Conservation (phyloP, 2,329 filamentous ascomycete genomes). For the Tolypocladium capitatum region DNA sequence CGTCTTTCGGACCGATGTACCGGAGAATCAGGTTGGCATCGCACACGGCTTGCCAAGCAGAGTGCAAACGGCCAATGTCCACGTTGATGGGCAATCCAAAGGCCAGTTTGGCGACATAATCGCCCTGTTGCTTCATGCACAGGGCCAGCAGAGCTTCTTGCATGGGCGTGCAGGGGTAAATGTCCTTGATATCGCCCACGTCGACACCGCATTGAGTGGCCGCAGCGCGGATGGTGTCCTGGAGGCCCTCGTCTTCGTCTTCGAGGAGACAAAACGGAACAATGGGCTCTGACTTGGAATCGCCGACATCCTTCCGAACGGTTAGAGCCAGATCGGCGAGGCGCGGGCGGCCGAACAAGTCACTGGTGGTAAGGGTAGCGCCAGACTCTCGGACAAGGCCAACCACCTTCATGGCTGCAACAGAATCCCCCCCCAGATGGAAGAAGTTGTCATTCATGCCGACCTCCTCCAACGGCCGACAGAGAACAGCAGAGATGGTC, state of each 20-base stretch:
- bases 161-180: slow-evolving; percentile 14
- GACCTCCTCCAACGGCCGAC: not conserved
- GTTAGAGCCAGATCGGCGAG: not conserved
- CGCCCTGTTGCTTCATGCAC: slow-evolving; percentile 15
- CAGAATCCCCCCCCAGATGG: slow-evolving; percentile 3
- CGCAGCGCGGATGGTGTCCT: not conserved
- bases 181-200: slow-evolving; percentile 16
- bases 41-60: slow-evolving; percentile 16
- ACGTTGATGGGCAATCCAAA: slow-evolving; percentile 10
- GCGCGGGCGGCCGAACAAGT: slow-evolving; percentile 1
- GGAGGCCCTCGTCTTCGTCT: not conserved
- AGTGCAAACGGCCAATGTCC: slow-evolving; percentile 9
- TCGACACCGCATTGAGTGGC: not conserved
- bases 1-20: slow-evolving; percentile 2
- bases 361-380: not conserved
- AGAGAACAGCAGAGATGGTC: not conserved
- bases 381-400: not conserved
- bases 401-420: slow-evolving; percentile 14
- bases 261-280: not conserved
- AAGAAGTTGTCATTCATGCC: slow-evolving; percentile 5
- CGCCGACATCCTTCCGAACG: not conserved
- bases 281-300: not conserved
- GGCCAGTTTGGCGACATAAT: slow-evolving; percentile 20
- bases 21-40: slow-evolving; percentile 15
- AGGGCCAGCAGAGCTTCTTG: slow-evolving; percentile 25